Percentiles rank a stretch among this genome's conserved stretches.
Evolutionary conservation across 768 basidiomycete genomes (phyloP).

Genomic region (Mycena filopes): DNA sequence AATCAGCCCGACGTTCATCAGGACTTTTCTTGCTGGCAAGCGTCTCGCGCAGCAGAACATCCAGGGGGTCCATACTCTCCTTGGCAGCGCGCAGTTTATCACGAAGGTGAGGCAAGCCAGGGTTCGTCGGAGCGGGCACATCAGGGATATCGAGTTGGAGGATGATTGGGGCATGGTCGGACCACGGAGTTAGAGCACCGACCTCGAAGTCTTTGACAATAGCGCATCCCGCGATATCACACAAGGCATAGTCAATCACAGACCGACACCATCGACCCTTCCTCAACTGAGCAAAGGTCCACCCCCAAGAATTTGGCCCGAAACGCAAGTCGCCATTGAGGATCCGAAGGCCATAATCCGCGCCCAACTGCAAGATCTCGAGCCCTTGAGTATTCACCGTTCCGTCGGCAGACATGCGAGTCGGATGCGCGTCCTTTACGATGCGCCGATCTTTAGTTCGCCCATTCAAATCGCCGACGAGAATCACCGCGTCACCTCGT

Average conservation of each 20-base stretch:
- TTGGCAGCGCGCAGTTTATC: neutral
- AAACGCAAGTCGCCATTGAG: neutral
- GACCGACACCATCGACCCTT: neutral
- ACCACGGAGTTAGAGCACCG: neutral
- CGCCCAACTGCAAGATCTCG: neutral
- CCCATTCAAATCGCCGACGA: neutral
- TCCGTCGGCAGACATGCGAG: neutral
- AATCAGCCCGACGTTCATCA: neutral
- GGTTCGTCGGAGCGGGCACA: neutral
- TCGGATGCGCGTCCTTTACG: neutral
- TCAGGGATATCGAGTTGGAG: neutral
- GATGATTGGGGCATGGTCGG: neutral
- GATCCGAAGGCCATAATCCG: neutral
- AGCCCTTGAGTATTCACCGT: slow-evolving; percentile 1
- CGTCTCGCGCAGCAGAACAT: neutral
- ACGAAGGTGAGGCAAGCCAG: neutral
- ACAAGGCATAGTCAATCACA: slow-evolving; percentile 5
- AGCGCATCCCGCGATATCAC: neutral
- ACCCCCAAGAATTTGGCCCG: neutral
- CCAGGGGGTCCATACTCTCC: neutral
- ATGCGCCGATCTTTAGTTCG: neutral
- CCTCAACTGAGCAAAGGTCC: neutral
- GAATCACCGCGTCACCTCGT: neutral
- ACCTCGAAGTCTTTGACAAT: slow-evolving; percentile 5
- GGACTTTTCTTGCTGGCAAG: neutral